These are phyloP conservation scores for Colletotrichum sp. DNA, from an alignment of 2,329 filamentous ascomycete species.

Conservation along the genomic window DNA sequence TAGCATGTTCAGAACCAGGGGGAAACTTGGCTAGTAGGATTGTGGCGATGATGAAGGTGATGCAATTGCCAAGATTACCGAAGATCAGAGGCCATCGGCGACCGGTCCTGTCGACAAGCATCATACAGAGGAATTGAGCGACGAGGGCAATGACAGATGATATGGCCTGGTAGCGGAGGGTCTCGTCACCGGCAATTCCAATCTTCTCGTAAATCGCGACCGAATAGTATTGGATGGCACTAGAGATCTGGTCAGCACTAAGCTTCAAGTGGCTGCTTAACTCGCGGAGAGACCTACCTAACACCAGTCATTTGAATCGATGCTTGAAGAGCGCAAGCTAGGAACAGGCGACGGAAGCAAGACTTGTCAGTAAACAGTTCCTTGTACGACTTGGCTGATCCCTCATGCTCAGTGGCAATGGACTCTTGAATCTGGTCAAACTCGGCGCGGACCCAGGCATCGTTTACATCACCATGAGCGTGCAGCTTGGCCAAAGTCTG, in stretches of 20 bases:
- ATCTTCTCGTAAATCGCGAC: constrained; percentile 71
- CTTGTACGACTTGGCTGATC: constrained; percentile 71
- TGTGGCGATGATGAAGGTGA: constrained; percentile 75
- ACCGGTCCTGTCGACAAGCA: constrained; percentile 72
- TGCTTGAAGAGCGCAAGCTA: constrained; percentile 58
- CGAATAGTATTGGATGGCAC: constrained; percentile 78
- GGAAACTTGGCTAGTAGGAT: constrained; percentile 62
- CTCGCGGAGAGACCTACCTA: not conserved
- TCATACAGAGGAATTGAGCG: constrained; percentile 71
- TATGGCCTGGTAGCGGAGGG: constrained; percentile 78
- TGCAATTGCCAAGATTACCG: constrained; percentile 73
- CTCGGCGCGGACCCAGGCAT: constrained; percentile 75
- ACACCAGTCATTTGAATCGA: constrained; percentile 21
- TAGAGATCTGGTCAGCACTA: constrained; percentile 35
- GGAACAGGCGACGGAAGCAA: constrained; percentile 73
- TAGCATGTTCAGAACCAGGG: constrained; percentile 49
- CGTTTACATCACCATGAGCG: constrained; percentile 67
- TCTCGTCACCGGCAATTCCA: constrained; percentile 67
- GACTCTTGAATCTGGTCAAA: constrained; percentile 72
- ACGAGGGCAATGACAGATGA: constrained; percentile 73
- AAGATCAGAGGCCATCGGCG: constrained; percentile 74
- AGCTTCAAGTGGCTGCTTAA: not conserved
- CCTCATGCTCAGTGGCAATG: constrained; percentile 69
- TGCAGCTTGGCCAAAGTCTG: constrained; percentile 72
- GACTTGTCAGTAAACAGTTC: constrained; percentile 69